Evolutionary conservation across 2,329 filamentous ascomycete genomes (phyloP).

Genomic region (Scedosporium apiospermum): DNA sequence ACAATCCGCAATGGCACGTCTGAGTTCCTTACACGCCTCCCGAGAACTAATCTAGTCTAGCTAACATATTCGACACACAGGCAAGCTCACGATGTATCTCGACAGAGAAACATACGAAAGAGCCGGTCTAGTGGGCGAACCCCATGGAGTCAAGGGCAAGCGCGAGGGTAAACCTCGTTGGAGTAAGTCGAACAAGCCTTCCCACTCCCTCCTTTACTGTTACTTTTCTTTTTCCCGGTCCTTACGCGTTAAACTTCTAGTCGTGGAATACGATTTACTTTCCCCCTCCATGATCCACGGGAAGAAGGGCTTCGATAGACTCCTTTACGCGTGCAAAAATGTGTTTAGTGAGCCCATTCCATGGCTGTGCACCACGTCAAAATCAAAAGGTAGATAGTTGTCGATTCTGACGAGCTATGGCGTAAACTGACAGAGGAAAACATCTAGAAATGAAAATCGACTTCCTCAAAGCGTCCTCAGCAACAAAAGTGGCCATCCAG

Average conservation of each 20-base stretch:
- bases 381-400: not conserved
- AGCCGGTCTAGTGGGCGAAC: conserved; percentile 67
- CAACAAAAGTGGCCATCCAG: conserved; percentile 6
- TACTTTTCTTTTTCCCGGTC: not conserved
- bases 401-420: too few species aligned
- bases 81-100: conserved; percentile 64
- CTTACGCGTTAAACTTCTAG: conserved; percentile 18
- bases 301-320: conserved; percentile 71
- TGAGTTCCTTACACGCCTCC: not conserved
- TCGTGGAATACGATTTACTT: conserved; percentile 68
- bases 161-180: conserved; percentile 60
- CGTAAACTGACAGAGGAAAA: too few species aligned
- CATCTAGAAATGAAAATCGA: conserved; percentile 2
- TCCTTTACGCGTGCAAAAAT: conserved; percentile 70
- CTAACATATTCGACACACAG: conserved; percentile 26
- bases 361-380: conserved; percentile 63
- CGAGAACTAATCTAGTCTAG: not conserved
- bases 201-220: not conserved
- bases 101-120: conserved; percentile 76
- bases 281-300: conserved; percentile 69
- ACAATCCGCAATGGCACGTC: conserved; percentile 55
- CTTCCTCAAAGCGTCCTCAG: conserved; percentile 10
- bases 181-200: conserved; percentile 38
- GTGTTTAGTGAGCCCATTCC: conserved; percentile 57
- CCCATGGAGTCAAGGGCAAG: conserved; percentile 48